phyloP scores from a whole-genome alignment of 768 basidiomycete genomes.

The Boletus barrowsii region DNA sequence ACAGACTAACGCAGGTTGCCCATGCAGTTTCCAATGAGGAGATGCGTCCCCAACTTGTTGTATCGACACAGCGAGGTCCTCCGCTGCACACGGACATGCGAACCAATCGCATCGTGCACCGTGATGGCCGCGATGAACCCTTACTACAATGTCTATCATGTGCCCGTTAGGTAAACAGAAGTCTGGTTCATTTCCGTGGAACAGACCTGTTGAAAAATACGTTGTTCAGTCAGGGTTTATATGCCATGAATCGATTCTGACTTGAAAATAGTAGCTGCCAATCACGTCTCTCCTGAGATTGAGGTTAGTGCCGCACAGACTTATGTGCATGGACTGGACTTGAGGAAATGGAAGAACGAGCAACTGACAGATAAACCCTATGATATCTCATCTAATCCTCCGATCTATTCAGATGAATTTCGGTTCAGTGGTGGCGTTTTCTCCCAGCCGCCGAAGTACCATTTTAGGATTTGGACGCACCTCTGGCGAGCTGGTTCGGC shows the following conservation, averaged over 20 bases:
- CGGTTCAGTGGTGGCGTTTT: background rate
- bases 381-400: background rate
- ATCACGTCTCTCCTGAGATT: background rate
- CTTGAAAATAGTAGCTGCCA: background rate
- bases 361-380: background rate
- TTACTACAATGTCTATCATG: background rate
- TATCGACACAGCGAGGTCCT: background rate
- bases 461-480: background rate
- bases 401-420: background rate
- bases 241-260: background rate
- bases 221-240: background rate
- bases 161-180: conserved; percentile 5
- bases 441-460: background rate
- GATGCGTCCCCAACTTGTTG: background rate
- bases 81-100: background rate
- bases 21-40: conserved; percentile 1
- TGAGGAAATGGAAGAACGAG: background rate
- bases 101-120: background rate
- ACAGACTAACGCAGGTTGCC: conserved; percentile 3
- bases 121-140: background rate
- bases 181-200: background rate
- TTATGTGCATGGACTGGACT: background rate
- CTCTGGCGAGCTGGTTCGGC: conserved; percentile 9
- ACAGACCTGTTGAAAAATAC: conserved; percentile 1
- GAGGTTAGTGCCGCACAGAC: background rate